phyloP scores from a whole-genome alignment of 78 protist genomes.

The Monosiga brevicollis region DNA sequence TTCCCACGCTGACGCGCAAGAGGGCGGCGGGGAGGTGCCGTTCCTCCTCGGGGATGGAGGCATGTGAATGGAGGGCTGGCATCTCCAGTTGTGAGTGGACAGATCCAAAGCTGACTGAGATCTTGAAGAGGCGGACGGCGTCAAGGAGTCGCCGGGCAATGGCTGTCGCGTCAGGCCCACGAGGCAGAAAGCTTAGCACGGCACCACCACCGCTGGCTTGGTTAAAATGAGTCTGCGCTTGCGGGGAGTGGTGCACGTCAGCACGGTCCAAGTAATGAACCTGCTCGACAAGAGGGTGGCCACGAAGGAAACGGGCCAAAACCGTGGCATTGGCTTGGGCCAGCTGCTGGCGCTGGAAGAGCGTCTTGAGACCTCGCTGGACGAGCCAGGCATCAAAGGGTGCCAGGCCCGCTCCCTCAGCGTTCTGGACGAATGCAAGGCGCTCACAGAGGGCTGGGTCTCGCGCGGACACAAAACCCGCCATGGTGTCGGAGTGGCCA shows the following conservation, averaged over 20 bases:
- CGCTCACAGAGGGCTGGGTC: neutral
- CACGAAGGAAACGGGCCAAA: neutral
- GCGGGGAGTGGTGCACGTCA: neutral
- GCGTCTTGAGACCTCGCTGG: slow-evolving; percentile 22
- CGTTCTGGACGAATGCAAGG: neutral
- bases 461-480: slow-evolving; percentile 9
- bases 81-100: neutral
- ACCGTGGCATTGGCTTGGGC: neutral
- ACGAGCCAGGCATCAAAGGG: slow-evolving; percentile 23
- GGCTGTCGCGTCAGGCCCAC: neutral
- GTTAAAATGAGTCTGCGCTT: neutral
- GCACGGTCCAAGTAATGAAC: neutral
- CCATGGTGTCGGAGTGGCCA: slow-evolving; percentile 37
- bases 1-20: neutral
- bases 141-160: neutral
- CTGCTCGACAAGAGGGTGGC: neutral
- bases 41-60: slow-evolving; percentile 18
- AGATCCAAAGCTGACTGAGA: neutral
- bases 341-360: slow-evolving; percentile 23
- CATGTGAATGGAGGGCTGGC: slow-evolving; percentile 12
- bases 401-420: neutral
- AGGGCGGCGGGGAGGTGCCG: slow-evolving; percentile 16
- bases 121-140: neutral
- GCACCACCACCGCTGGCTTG: slow-evolving; percentile 19
- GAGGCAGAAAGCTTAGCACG: slow-evolving; percentile 14